Conservation (phyloP, 2,329 filamentous ascomycete genomes). For the Botrytis galanthina region DNA sequence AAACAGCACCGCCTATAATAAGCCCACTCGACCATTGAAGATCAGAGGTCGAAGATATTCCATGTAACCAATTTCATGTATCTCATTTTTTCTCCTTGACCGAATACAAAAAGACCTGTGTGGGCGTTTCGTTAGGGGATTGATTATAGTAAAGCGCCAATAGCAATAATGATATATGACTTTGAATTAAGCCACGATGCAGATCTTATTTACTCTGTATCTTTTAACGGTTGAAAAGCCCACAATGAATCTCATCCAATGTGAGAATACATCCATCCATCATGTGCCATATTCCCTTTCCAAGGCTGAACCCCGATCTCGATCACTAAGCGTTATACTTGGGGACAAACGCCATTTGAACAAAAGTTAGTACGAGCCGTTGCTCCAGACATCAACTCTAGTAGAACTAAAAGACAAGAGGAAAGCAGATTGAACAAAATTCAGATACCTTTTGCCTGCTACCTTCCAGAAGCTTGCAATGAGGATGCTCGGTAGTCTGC, state of each 20-base stretch:
- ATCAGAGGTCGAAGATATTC: slow-evolving; percentile 14
- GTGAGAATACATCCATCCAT: neutral
- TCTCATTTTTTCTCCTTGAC: neutral
- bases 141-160: neutral
- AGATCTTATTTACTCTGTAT: neutral
- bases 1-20: neutral
- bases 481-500: slow-evolving; percentile 42
- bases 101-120: neutral
- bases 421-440: neutral
- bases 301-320: neutral
- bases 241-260: neutral
- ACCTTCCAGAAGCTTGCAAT: neutral
- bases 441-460: neutral
- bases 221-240: too few relatives aligned
- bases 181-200: neutral
- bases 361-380: neutral
- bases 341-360: neutral
- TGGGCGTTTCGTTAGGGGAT: neutral
- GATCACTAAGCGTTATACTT: neutral
- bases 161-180: neutral
- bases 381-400: neutral
- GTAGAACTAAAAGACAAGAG: neutral
- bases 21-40: slow-evolving; percentile 3
- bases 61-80: slow-evolving; percentile 6
- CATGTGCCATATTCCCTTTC: neutral